A percentile compares a stretch with the other conserved stretches of the same genome.
These are phyloP conservation scores for Lyophyllum semitale DNA, from an alignment of 768 basidiomycete species.

Conservation along the genomic window DNA sequence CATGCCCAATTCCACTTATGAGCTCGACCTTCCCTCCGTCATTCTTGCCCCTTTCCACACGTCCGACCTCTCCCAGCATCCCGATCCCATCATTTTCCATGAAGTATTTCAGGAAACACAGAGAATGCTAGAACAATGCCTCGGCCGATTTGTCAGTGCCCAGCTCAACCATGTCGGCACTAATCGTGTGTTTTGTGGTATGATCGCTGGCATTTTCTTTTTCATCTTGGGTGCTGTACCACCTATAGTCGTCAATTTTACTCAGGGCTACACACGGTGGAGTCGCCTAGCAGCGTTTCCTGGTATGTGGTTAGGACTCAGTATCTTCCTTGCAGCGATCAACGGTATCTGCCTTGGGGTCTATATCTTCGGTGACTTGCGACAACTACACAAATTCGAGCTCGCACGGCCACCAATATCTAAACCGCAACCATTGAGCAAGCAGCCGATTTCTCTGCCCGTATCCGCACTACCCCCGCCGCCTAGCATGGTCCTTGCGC, in stretches of 20 bases:
- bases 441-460: conserved; percentile 24
- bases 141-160: conserved; percentile 66
- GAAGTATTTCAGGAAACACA: conserved; percentile 60
- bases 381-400: conserved; percentile 79
- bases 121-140: conserved; percentile 61
- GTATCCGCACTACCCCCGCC: conserved; percentile 19
- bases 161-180: conserved; percentile 76
- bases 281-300: conserved; percentile 61
- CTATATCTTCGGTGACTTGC: conserved; percentile 77
- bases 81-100: conserved; percentile 65
- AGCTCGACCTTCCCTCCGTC: conserved; percentile 69
- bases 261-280: conserved; percentile 51
- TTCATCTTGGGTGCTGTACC: conserved; percentile 48
- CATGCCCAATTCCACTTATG: conserved; percentile 69
- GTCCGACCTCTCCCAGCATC: conserved; percentile 47
- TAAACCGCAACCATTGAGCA: conserved; percentile 39
- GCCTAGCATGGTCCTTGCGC: conserved; percentile 14
- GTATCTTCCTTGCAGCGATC: conserved; percentile 59
- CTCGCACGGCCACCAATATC: conserved; percentile 71
- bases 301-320: conserved; percentile 71
- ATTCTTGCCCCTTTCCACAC: conserved; percentile 62
- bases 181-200: conserved; percentile 67
- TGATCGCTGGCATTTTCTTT: conserved; percentile 59
- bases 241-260: conserved; percentile 50
- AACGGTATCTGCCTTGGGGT: conserved; percentile 79